A percentile compares a stretch with the other conserved stretches of the same genome.
Conservation (phyloP, 192 early-diverging fungal genomes). For the Martensiomyces pterosporus region DNA sequence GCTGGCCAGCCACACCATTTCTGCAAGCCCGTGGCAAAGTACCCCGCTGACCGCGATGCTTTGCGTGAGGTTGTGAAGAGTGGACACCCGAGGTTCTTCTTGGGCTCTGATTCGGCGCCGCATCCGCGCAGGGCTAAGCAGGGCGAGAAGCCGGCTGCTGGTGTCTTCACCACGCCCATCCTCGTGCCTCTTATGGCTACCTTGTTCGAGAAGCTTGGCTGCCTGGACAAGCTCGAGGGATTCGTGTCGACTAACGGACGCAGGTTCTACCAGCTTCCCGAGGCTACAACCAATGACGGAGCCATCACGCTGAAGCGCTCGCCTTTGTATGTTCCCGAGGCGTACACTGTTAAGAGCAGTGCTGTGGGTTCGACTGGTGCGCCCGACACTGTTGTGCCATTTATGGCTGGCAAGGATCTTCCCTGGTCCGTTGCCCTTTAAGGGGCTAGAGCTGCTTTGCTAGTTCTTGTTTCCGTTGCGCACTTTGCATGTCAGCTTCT, state of each 20-base stretch:
- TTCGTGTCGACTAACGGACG: conserved; percentile 87
- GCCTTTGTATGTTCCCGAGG: conserved; percentile 14
- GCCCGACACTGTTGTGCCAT: conserved; percentile 69
- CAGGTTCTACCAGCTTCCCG: conserved; percentile 75
- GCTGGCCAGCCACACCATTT: conserved; percentile 94
- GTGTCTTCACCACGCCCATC: conserved; percentile 89
- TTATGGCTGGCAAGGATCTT: conserved; percentile 68
- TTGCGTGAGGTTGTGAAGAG: conserved; percentile 74
- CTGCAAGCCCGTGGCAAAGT: conserved; percentile 99
- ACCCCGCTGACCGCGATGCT: conserved; percentile 83
- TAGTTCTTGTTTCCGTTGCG: too few species aligned
- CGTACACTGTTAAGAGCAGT: conserved; percentile 13
- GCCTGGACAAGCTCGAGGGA: conserved; percentile 70
- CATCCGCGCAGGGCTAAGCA: conserved; percentile 89
- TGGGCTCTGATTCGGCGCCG: conserved; percentile 95
- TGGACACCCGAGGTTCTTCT: conserved; percentile 94
- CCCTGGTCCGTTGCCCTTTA: conserved; percentile 54
- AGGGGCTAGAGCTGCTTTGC: too few species aligned
- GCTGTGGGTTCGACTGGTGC: conserved; percentile 1
- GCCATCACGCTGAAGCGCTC: conserved; percentile 27
- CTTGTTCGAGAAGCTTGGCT: conserved; percentile 81
- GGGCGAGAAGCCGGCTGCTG: conserved; percentile 70
- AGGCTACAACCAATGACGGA: conserved; percentile 18
- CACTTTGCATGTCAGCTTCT: too few species aligned
- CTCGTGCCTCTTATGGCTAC: conserved; percentile 82